These are phyloP conservation scores for Penicilliopsis zonata DNA, from an alignment of 495 filamentous ascomycete species.

Conservation along the genomic window DNA sequence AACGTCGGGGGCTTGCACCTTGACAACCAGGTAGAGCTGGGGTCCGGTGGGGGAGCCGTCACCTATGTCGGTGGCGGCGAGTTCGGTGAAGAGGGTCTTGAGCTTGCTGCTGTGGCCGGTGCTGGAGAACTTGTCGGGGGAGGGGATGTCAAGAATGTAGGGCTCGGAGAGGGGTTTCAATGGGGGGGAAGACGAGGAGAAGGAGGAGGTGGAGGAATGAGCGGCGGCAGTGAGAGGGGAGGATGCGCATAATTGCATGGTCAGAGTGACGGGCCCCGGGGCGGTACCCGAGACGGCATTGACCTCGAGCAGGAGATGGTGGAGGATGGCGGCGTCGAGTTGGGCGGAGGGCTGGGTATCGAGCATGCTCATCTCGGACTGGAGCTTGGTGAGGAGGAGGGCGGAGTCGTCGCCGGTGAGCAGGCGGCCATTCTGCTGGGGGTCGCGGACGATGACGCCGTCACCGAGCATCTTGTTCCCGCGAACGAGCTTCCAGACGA, in stretches of 20 bases:
- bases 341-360: conserved; percentile 57
- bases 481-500: conserved; percentile 86
- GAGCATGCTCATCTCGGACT: conserved; percentile 91
- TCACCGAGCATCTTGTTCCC: conserved; percentile 88
- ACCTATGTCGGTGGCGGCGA: conserved; percentile 72
- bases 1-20: conserved; percentile 54
- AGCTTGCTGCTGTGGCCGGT: conserved; percentile 49
- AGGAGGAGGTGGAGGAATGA: too few species aligned
- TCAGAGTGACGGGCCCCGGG: conserved; percentile 59
- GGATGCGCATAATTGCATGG: conserved; percentile 69
- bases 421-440: conserved; percentile 67
- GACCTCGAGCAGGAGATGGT: conserved; percentile 79
- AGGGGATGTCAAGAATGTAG: conserved; percentile 67
- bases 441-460: conserved; percentile 89
- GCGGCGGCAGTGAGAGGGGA: conserved; percentile 40
- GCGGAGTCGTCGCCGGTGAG: conserved; percentile 88
- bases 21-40: conserved; percentile 75
- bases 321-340: conserved; percentile 58
- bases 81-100: conserved; percentile 78
- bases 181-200: too few species aligned
- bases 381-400: conserved; percentile 78
- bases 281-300: conserved; percentile 64
- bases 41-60: conserved; percentile 53
- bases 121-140: conserved; percentile 51
- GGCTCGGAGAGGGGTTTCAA: conserved; percentile 67